A percentile compares a stretch with the other conserved stretches of the same genome.
These are phyloP conservation scores for Papiliotrema laurentii DNA, from an alignment of 1,284 basidiomycete species.

Conservation along the genomic window DNA sequence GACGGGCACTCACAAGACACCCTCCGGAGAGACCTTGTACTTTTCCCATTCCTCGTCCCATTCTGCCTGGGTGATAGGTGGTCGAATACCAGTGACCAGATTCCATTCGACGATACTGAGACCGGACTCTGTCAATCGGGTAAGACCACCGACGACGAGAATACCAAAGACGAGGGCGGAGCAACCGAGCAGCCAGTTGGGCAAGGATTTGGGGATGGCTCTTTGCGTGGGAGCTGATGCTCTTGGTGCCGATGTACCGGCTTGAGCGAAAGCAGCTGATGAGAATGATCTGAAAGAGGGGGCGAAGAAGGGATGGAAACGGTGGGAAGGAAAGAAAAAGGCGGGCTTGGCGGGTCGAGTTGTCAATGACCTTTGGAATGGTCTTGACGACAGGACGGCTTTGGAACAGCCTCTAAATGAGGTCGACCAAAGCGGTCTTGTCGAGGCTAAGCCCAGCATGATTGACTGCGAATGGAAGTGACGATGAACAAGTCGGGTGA, in stretches of 20 bases:
- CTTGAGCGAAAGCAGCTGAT: not conserved
- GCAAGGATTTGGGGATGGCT: conserved; percentile 7
- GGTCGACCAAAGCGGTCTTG: too few species aligned
- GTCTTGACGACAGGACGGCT: too few species aligned
- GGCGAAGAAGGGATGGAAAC: not conserved
- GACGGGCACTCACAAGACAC: conserved; percentile 66
- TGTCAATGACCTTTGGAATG: not conserved
- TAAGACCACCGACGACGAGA: conserved; percentile 92
- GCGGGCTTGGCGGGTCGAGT: not conserved
- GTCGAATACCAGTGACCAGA: conserved; percentile 83
- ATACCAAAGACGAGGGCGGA: conserved; percentile 82
- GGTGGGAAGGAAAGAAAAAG: conserved; percentile 2
- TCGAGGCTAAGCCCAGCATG: too few species aligned
- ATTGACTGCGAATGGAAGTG: too few species aligned
- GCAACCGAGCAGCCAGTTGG: conserved; percentile 70
- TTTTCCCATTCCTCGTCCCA: conserved; percentile 93
- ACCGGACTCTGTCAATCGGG: conserved; percentile 94
- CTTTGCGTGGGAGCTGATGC: not conserved
- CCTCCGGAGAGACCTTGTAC: conserved; percentile 94
- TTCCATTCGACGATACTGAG: conserved; percentile 98
- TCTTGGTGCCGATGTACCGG: not conserved
- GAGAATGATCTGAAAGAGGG: not conserved
- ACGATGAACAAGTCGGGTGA: too few species aligned
- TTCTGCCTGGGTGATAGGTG: conserved; percentile 69
- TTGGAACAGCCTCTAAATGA: too few species aligned